These are phyloP conservation scores for Penstemon barbatus DNA, from an alignment of 257 asterid species.

Conservation along the genomic window DNA sequence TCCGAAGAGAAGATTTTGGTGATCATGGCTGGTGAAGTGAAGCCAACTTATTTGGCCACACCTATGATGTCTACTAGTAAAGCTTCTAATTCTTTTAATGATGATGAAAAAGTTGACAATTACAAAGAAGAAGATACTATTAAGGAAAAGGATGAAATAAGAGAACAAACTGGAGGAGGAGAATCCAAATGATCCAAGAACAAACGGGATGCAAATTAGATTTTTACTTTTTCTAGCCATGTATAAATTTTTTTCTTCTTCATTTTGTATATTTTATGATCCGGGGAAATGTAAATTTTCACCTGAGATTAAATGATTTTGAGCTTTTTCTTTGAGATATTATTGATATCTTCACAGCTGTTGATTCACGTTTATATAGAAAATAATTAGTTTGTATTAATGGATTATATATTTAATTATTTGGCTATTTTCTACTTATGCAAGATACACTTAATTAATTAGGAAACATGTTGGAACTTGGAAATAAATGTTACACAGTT, in stretches of 20 bases:
- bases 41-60: slow-evolving; percentile 64
- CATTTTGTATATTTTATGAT: slow-evolving; percentile 40
- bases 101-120: slow-evolving; percentile 25
- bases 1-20: slow-evolving; percentile 62
- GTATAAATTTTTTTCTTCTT: not conserved
- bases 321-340: slow-evolving; percentile 23
- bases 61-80: slow-evolving; percentile 27
- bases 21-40: slow-evolving; percentile 66
- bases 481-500: too few relatives aligned
- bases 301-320: slow-evolving; percentile 31
- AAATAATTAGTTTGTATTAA: not conserved
- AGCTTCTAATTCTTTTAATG: slow-evolving; percentile 22
- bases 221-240: not conserved
- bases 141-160: not conserved
- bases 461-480: too few relatives aligned
- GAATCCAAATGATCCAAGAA: slow-evolving; percentile 33
- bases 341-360: slow-evolving; percentile 3
- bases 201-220: slow-evolving; percentile 27
- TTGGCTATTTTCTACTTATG: not conserved
- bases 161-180: slow-evolving; percentile 16
- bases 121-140: not conserved
- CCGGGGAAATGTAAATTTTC: slow-evolving; percentile 40
- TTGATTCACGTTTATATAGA: not conserved
- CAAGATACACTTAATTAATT: not conserved
- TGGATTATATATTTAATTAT: not conserved